Conservation (phyloP, 2,329 filamentous ascomycete species). For the Colletotrichum agaves region DNA sequence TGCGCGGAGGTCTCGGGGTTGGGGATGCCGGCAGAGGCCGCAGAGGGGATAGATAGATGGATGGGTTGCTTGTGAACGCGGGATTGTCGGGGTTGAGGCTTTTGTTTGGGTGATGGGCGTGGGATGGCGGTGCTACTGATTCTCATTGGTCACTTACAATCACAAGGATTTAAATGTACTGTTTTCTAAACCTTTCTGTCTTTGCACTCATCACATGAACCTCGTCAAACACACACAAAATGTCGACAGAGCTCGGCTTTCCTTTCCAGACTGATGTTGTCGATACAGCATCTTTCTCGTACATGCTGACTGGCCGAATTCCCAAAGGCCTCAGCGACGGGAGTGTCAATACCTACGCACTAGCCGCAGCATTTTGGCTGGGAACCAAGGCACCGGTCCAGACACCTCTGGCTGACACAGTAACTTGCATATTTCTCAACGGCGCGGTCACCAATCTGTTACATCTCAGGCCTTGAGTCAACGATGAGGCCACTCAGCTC, state of each 20-base stretch:
- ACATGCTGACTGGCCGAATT: not conserved
- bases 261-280: slow-evolving; percentile 10
- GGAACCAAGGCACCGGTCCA: not conserved
- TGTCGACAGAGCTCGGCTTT: slow-evolving; percentile 10
- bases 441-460: not conserved
- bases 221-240: not conserved
- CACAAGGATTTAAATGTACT: too few species aligned
- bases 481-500: not conserved
- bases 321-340: slow-evolving; percentile 18
- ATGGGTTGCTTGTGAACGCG: too few species aligned
- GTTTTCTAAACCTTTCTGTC: too few species aligned
- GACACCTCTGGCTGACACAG: not conserved
- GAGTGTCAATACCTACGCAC: not conserved
- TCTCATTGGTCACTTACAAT: too few species aligned
- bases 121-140: too few species aligned
- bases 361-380: not conserved
- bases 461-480: not conserved
- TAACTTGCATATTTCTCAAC: not conserved
- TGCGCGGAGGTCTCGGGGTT: too few species aligned
- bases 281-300: not conserved
- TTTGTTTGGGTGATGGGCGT: too few species aligned
- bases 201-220: too few species aligned
- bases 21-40: too few species aligned
- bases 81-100: too few species aligned
- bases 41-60: too few species aligned